Percentiles rank a stretch among this genome's conserved stretches.
Conservation (phyloP, 108 stramenopile species). For the Seminavis robusta region DNA sequence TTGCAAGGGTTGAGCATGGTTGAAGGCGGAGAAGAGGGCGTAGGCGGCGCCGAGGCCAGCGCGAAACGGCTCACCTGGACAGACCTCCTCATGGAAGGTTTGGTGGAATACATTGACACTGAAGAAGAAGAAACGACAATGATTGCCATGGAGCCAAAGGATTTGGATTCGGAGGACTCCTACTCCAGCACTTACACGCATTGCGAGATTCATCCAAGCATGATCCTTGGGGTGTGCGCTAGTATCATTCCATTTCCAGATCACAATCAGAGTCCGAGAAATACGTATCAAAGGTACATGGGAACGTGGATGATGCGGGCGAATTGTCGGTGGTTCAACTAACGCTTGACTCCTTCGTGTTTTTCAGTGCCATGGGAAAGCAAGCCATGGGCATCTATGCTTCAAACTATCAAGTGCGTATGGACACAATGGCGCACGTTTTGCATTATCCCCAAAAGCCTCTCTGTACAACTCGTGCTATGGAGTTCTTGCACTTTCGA, state of each 20-base stretch:
- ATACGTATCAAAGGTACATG: constrained; percentile 96
- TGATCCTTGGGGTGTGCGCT: constrained; percentile 94
- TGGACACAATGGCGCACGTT: constrained; percentile 99
- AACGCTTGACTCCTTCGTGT: background rate
- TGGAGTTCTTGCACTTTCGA: constrained; percentile 97
- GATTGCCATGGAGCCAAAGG: constrained; percentile 97
- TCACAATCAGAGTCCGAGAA: constrained; percentile 99
- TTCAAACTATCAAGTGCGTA: constrained; percentile 96
- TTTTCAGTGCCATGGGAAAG: constrained; percentile 82
- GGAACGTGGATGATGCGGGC: too few relatives aligned
- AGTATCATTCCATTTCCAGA: constrained; percentile 99
- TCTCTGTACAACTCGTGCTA: constrained; percentile 94
- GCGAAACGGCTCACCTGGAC: constrained; percentile 89
- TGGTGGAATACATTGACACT: constrained; percentile 98
- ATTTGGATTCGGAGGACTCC: constrained; percentile 78
- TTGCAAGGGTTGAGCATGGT: constrained; percentile 56
- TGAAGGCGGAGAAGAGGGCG: constrained; percentile 43
- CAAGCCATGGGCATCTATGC: constrained; percentile 98
- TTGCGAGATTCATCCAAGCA: constrained; percentile 99
- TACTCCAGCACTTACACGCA: constrained; percentile 98
- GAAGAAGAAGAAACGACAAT: constrained; percentile 99
- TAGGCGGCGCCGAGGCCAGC: too few relatives aligned
- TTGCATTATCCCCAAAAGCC: constrained; percentile 99
- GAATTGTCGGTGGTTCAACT: background rate
- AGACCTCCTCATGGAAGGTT: constrained; percentile 88